A percentile compares a stretch with the other conserved stretches of the same genome.
These are phyloP conservation scores for Rusavskia elegans DNA, from an alignment of 495 filamentous ascomycete genomes.

Conservation along the genomic window DNA sequence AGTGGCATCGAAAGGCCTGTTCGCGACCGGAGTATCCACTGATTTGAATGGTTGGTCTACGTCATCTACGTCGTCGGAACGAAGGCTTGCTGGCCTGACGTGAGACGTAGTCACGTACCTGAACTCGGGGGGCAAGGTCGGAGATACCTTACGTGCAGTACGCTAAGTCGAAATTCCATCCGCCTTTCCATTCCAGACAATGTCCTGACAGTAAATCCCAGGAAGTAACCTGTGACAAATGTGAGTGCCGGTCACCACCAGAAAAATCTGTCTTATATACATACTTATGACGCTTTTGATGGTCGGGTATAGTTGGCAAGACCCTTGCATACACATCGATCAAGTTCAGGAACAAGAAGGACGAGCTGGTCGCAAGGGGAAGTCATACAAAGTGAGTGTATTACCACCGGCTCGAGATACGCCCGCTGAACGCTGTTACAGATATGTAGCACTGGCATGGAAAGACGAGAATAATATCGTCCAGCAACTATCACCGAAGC, in stretches of 20 bases:
- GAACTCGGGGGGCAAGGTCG: conserved; percentile 64
- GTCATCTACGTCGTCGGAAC: neutral
- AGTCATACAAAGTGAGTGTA: conserved; percentile 83
- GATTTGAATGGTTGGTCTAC: conserved; percentile 60
- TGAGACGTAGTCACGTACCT: conserved; percentile 69
- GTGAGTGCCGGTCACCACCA: conserved; percentile 25
- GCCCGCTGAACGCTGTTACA: conserved; percentile 7
- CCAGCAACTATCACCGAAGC: conserved; percentile 21
- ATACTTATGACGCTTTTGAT: neutral
- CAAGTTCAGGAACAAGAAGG: conserved; percentile 58
- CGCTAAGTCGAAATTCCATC: conserved; percentile 3
- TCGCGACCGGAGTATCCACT: conserved; percentile 80
- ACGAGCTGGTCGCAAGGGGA: conserved; percentile 68
- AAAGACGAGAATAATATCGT: conserved; percentile 44
- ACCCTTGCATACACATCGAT: conserved; percentile 80
- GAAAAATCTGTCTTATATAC: too few relatives aligned
- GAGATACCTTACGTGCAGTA: conserved; percentile 56
- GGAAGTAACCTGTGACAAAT: conserved; percentile 73
- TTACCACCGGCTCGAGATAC: neutral
- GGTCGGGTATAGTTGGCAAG: conserved; percentile 59
- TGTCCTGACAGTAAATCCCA: conserved; percentile 5
- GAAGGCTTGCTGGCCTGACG: neutral
- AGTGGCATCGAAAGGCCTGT: conserved; percentile 78
- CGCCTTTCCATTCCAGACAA: too few relatives aligned
- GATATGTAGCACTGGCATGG: conserved; percentile 42